Base-by-base conservation (phyloP, 805 yeast species). In the Danielia reshetovae region DNA sequence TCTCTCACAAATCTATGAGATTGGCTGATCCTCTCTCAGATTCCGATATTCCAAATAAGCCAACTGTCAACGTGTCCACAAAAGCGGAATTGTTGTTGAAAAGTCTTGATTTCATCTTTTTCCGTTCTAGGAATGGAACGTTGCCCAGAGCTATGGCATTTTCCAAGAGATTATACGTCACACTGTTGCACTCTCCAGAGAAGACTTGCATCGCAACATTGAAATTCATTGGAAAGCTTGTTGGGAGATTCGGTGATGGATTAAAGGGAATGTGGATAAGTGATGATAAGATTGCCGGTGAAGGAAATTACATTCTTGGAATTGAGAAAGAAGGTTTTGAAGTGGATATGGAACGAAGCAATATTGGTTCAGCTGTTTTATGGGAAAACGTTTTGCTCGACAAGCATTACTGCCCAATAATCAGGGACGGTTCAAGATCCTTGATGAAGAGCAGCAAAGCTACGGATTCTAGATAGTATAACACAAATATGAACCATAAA, bases 281-380 rank as follows among this genome's bases (percentile, higher is more conserved):
- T 1, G 96, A 88, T 30, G 98, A 93, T 54, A 72, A 93, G 45
- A 75, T 93, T 26, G 78, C 79, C 25, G 88, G 90, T 39, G 97
- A 96, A 30, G 72, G 73, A 6, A 36, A 49, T 16, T 67, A 67
- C 38, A 68, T 70, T 10, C 83, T 82, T 52, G 75, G 77, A 18
- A 68, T 81, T 46, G 87, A 79, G 31, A 43, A 51, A 24, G 75
- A 74, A 34, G 54, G 49, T 25, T 43, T 55, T 32, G 68, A 62
- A 34, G 64, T 67, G 6, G 79, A 75, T 29, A 77, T 85, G 8
- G 85, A 82, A 45, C 77, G 90, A 54, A 68, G 85, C 46, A 89
- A 93, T 52, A 75, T 95, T 2, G 90, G 82, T 27, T 93, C 90
- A 12, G 94, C 97, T 2, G 82, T 88, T 0, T 61, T 90, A 23